Percentiles rank a stretch among this genome's conserved stretches.
phyloP scores from a whole-genome alignment of 2,329 filamentous ascomycete genomes.

The Mollisiaceae sp. region DNA sequence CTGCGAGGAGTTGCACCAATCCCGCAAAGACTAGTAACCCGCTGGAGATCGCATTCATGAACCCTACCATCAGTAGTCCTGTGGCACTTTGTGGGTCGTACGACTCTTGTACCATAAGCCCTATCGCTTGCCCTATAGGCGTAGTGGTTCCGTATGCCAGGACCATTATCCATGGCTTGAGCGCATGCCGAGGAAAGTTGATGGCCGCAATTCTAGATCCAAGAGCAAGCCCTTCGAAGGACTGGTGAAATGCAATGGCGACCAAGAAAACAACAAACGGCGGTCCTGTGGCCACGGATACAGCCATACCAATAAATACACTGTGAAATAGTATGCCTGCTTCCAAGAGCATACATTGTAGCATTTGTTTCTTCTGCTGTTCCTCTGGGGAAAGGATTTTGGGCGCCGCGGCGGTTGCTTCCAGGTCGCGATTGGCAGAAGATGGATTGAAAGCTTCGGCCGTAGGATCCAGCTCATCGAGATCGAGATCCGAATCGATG shows the following conservation, averaged over 20 bases:
- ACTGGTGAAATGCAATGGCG: slow-evolving; percentile 84
- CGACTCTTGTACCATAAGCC: slow-evolving; percentile 75
- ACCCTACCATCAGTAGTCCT: slow-evolving; percentile 80
- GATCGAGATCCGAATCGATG: slow-evolving; percentile 60
- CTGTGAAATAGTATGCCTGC: slow-evolving; percentile 25
- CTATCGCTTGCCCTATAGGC: slow-evolving; percentile 83
- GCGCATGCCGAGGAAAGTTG: slow-evolving; percentile 74
- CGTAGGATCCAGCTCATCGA: slow-evolving; percentile 63
- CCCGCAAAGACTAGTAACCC: slow-evolving; percentile 83
- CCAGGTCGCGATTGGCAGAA: slow-evolving; percentile 28
- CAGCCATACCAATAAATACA: slow-evolving; percentile 74
- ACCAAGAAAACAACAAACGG: slow-evolving; percentile 81
- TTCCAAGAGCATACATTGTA: slow-evolving; percentile 70
- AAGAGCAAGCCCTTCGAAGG: slow-evolving; percentile 85
- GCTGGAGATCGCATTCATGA: slow-evolving; percentile 86
- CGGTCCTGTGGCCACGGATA: slow-evolving; percentile 80
- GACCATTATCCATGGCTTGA: slow-evolving; percentile 81
- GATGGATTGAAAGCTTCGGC: slow-evolving; percentile 40
- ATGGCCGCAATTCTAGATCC: slow-evolving; percentile 85
- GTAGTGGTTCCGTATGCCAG: slow-evolving; percentile 78
- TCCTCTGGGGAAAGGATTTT: slow-evolving; percentile 48
- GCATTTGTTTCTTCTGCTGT: slow-evolving; percentile 68
- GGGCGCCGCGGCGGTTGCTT: slow-evolving; percentile 38
- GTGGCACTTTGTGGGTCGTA: slow-evolving; percentile 80
- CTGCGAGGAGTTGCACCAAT: slow-evolving; percentile 81